phyloP scores from a whole-genome alignment of 176 grass and related monocot genomes.

The Eleusine coracana region DNA sequence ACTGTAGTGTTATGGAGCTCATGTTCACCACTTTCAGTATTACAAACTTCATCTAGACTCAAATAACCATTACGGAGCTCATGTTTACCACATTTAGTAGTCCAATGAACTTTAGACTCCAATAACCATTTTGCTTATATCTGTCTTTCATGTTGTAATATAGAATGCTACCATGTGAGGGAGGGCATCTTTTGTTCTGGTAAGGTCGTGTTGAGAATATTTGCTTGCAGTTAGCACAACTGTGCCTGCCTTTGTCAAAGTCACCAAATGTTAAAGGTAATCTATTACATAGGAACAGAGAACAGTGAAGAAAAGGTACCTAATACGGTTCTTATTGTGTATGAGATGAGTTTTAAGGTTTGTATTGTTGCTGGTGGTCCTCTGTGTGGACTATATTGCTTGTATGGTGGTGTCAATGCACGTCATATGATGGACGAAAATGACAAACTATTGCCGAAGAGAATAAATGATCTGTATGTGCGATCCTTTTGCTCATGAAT shows the following conservation, averaged over 20 bases:
- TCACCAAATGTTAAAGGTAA: not conserved
- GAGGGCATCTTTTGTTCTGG: not conserved
- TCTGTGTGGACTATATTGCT: not conserved
- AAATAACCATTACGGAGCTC: not conserved
- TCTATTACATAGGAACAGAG: not conserved
- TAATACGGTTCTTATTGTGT: too few relatives aligned
- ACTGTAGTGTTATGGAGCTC: not conserved
- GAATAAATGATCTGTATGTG: not conserved
- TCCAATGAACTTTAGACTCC: not conserved
- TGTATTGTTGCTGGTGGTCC: not conserved
- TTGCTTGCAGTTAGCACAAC: not conserved
- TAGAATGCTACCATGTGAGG: not conserved
- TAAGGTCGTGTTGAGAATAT: not conserved
- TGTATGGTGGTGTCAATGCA: not conserved
- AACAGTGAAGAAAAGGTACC: not conserved
- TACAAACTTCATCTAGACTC: not conserved
- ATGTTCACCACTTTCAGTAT: not conserved
- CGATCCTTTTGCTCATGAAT: not conserved
- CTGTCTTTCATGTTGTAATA: not conserved
- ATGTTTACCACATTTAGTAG: not conserved
- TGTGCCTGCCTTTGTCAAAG: not conserved
- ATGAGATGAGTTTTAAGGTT: too few relatives aligned
- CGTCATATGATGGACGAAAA: not conserved
- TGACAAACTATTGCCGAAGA: not conserved
- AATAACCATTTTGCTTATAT: not conserved